A percentile compares a stretch with the other conserved stretches of the same genome.
phyloP scores from a whole-genome alignment of 768 basidiomycete genomes.

The Mycena epipterygia region DNA sequence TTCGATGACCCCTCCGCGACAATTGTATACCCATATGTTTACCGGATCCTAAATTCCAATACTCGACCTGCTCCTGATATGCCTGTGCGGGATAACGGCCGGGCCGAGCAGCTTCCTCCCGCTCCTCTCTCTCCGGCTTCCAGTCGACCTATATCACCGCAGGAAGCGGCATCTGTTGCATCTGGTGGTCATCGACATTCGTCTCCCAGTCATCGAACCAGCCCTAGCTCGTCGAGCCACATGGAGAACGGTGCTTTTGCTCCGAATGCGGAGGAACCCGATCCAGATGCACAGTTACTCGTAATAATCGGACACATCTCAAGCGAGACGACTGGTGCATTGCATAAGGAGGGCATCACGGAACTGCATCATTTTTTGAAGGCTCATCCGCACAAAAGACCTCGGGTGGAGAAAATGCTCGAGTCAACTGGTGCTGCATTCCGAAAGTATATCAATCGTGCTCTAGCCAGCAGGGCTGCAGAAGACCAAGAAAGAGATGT shows the following conservation, averaged over 20 bases:
- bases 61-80: constrained; percentile 59
- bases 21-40: constrained; percentile 96
- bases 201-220: constrained; percentile 75
- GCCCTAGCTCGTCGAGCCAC: constrained; percentile 74
- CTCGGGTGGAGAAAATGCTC: constrained; percentile 88
- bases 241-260: constrained; percentile 67
- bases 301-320: constrained; percentile 90
- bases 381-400: constrained; percentile 86
- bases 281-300: constrained; percentile 87
- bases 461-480: constrained; percentile 88
- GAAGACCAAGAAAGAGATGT: constrained; percentile 87
- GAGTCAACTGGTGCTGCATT: constrained; percentile 92
- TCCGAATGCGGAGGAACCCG: constrained; percentile 80
- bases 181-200: constrained; percentile 68
- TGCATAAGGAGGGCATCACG: constrained; percentile 95
- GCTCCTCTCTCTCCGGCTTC: constrained; percentile 69
- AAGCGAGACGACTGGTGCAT: constrained; percentile 88
- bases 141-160: constrained; percentile 81
- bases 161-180: constrained; percentile 65
- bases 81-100: constrained; percentile 48
- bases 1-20: constrained; percentile 99
- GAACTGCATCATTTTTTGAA: constrained; percentile 95
- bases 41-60: constrained; percentile 86
- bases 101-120: constrained; percentile 55
- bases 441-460: constrained; percentile 91